These are phyloP conservation scores for Cladosporium sp. DNA, from an alignment of 2,329 filamentous ascomycete species.

Conservation along the genomic window DNA sequence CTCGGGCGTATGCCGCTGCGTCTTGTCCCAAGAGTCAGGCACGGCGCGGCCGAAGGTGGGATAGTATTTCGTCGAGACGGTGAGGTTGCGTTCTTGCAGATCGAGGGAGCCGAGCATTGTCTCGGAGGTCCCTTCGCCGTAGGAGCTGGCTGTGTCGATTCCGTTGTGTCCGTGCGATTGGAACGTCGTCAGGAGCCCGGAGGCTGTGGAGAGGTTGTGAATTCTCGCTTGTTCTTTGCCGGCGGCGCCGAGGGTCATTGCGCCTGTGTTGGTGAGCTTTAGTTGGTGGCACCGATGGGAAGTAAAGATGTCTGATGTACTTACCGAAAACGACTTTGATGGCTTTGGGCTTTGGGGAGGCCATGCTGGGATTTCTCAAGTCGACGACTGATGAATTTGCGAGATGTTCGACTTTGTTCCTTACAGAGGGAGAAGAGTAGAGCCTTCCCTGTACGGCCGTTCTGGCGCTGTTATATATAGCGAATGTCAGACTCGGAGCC, in stretches of 20 bases:
- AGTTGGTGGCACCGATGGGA: constrained; percentile 20
- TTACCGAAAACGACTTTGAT: background rate
- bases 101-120: constrained; percentile 28
- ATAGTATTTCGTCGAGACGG: constrained; percentile 28
- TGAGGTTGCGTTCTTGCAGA: constrained; percentile 23
- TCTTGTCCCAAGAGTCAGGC: constrained; percentile 18
- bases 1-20: constrained; percentile 26
- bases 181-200: constrained; percentile 25
- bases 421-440: too few relatives aligned
- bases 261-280: constrained; percentile 35
- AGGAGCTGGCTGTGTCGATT: constrained; percentile 28
- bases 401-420: too few relatives aligned
- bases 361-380: background rate
- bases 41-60: constrained; percentile 13
- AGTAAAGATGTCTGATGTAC: background rate
- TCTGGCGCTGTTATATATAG: too few relatives aligned
- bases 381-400: too few relatives aligned
- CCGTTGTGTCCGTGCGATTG: constrained; percentile 28
- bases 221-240: constrained; percentile 23
- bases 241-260: constrained; percentile 80
- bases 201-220: constrained; percentile 18
- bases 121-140: constrained; percentile 25
- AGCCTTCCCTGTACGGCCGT: too few relatives aligned
- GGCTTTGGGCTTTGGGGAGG: background rate
- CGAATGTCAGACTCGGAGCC: too few relatives aligned